Evolutionary conservation across 495 filamentous ascomycete species (phyloP).

Genomic region (Glarea lozoyensis): DNA sequence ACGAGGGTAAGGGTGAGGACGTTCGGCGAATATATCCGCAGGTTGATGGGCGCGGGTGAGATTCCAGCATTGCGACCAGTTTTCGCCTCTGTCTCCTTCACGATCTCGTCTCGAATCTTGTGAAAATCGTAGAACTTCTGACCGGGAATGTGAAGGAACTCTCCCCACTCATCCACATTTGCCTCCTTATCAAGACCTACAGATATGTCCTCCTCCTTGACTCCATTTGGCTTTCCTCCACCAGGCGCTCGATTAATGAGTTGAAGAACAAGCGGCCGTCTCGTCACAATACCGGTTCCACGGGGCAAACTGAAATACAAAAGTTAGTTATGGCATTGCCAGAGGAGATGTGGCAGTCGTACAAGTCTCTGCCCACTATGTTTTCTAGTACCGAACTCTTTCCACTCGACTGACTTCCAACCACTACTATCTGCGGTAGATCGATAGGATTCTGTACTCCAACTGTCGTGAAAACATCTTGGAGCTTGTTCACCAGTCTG

Average conservation of each 20-base stretch:
- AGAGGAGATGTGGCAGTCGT: conserved; percentile 28
- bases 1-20: conserved; percentile 96
- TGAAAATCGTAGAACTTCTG: conserved; percentile 99
- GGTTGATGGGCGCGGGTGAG: conserved; percentile 90
- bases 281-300: conserved; percentile 95
- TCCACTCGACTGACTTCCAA: conserved; percentile 97
- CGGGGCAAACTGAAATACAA: conserved; percentile 69
- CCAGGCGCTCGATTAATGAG: conserved; percentile 76
- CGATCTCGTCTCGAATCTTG: conserved; percentile 98
- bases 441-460: conserved; percentile 99
- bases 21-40: conserved; percentile 96
- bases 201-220: conserved; percentile 58
- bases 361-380: conserved; percentile 99
- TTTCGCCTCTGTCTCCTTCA: conserved; percentile 92
- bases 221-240: conserved; percentile 60
- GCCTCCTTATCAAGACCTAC: conserved; percentile 62
- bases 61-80: conserved; percentile 95
- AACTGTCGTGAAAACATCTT: conserved; percentile 98
- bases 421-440: conserved; percentile 96
- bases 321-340: conserved; percentile 8
- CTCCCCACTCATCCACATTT: conserved; percentile 95
- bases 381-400: conserved; percentile 99
- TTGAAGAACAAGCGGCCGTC: conserved; percentile 92
- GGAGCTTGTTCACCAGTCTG: conserved; percentile 97
- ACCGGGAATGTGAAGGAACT: conserved; percentile 96